Percentiles rank a stretch among this genome's conserved stretches.
Conservation (phyloP, 2,329 filamentous ascomycete genomes). For the Lasiodiplodia hormozganensis region DNA sequence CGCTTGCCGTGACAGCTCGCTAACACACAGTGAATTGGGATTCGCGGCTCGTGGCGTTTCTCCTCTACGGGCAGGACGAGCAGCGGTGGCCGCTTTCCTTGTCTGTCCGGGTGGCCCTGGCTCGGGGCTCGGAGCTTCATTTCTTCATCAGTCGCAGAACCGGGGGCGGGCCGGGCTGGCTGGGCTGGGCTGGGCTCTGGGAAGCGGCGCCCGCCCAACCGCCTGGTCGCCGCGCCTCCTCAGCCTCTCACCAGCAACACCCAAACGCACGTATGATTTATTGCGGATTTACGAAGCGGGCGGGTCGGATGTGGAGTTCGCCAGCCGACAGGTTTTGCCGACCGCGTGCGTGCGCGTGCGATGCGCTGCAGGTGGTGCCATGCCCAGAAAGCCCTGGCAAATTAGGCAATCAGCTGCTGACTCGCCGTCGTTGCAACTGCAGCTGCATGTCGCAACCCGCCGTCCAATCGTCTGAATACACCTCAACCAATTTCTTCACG, state of each 20-base stretch:
- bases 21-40: slow-evolving; percentile 3
- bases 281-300: background rate
- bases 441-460: background rate
- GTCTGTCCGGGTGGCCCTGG: background rate
- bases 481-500: background rate
- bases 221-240: background rate
- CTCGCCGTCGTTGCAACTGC: background rate
- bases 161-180: background rate
- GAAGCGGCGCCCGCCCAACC: background rate
- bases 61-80: slow-evolving; percentile 27
- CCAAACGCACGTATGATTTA: slow-evolving; percentile 1
- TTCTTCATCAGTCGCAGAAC: background rate
- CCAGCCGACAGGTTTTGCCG: slow-evolving; percentile 20
- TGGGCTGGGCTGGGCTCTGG: too few species aligned
- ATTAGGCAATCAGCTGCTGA: slow-evolving; percentile 19
- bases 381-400: slow-evolving; percentile 3
- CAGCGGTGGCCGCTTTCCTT: slow-evolving; percentile 24
- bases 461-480: background rate
- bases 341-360: slow-evolving; percentile 7
- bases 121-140: background rate
- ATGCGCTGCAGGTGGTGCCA: background rate
- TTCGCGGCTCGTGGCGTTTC: slow-evolving; percentile 24
- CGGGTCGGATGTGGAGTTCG: slow-evolving; percentile 6
- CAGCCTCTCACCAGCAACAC: background rate
- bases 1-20: background rate